Evolutionary conservation across 1,284 basidiomycete species (phyloP), one percentile per base, ranked within the genome.

Genomic region (Mycosarcoma maydis): DNA sequence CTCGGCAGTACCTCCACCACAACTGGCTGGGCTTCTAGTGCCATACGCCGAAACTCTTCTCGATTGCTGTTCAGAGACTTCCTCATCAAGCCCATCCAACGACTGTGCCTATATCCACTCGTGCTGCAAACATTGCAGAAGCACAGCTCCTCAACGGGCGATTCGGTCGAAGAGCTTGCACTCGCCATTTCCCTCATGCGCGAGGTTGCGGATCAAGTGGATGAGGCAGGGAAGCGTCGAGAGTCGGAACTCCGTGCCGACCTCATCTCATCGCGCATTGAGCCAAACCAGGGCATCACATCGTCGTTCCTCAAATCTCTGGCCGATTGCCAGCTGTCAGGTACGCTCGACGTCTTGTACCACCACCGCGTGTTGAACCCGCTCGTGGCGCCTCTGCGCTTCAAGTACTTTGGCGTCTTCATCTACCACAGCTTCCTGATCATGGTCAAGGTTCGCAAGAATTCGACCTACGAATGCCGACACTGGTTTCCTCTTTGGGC

Each of bases 31-130:
- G 42, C 38, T 3, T 44, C 52, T 20, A 33, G 37, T n/a, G 27
- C 46, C 3, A 39, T 53, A 27, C 66, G 67, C 14, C 56, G 70
- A 29, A 60, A 59, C 47, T 59, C 68, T 4, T 59, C 64, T 13
- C 71, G 76, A 10, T 58, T 81, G 20, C 61, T 73, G 11, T 78
- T 81, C 48, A 67, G 73, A 22, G 80, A 81, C 44, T 80, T 75
- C 45, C 68, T 81, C 45, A 77, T 81, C 58, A 81, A 81, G 69
- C 80, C 80, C 4, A 74, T 81, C 26, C 80, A 81, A 48, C 72
- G 80, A 6, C 72, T 81, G 16, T 80, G 77, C 40, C 59, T 81
- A 11, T 80, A 80, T 45, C 80, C 78, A 8, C 57, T 81, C 14
- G 66, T 80, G 3, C 61, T 81, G 29, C 73, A 78, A 40, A 79